These are phyloP conservation scores for Fusarium mundagurra DNA, from an alignment of 2,329 filamentous ascomycete genomes.

Conservation along the genomic window DNA sequence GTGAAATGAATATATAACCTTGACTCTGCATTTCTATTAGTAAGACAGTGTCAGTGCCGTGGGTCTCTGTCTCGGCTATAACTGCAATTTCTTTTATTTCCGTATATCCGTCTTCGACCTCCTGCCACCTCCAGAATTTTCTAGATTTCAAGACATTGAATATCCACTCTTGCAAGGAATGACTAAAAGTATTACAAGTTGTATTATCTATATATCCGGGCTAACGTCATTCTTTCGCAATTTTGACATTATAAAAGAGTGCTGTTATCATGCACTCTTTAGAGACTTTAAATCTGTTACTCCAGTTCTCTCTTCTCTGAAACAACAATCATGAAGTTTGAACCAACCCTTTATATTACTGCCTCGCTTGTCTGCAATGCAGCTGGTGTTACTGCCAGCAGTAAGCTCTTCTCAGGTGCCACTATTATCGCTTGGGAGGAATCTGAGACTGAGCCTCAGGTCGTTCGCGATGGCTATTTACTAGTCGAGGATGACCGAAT, in stretches of 20 bases:
- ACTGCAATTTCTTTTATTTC: background rate
- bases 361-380: background rate
- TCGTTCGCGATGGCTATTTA: slow-evolving; percentile 6
- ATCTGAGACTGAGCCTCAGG: background rate
- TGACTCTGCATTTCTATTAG: background rate
- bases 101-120: background rate
- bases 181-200: background rate
- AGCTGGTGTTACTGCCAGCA: background rate
- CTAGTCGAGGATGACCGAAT: slow-evolving; percentile 11
- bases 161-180: background rate
- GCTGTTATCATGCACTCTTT: background rate
- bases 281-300: background rate
- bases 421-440: slow-evolving; percentile 29
- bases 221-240: background rate
- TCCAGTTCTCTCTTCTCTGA: no score
- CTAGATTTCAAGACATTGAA: background rate
- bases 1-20: no score
- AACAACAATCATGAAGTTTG: background rate
- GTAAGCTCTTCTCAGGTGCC: slow-evolving; percentile 14
- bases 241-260: background rate
- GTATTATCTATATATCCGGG: background rate
- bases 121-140: background rate
- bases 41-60: background rate
- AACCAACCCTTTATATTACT: background rate
- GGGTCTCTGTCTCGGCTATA: background rate